Base-by-base conservation (phyloP, 1,284 basidiomycete species). In the Irpex lacteus region DNA sequence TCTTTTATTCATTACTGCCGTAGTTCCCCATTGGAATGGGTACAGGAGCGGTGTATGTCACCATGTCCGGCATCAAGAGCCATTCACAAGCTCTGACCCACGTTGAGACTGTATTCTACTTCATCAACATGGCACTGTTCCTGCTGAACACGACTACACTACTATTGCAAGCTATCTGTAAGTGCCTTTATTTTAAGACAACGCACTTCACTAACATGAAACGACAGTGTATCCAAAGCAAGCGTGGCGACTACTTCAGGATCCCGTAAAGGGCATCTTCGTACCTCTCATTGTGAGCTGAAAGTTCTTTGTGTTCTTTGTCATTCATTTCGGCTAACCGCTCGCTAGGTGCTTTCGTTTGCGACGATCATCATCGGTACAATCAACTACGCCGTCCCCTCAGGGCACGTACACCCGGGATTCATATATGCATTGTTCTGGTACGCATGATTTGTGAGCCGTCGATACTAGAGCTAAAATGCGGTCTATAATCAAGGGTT, bases 1-100 rank as follows among this genome's bases (percentile, higher is more conserved):
- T 54, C 50, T 7, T 52, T 13, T 21, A 52, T 52, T 63, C 40
- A 44, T 15, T 11, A 9, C 40, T 9, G 40, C 15, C 40, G 1
- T 53, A 83, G 81, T 83, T 82, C 68, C 81, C 81, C 0, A 77
- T 83, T 49, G 81, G 81, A 36, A 82, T 82, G 80, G 81, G 81
- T 36, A 82, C 81, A 7, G 79, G 81, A 59, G 80, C 81, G 8
- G 81, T 82, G 62, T 82, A 82, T 69, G 77, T 82, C 21, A 78
- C 80, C 4, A 72, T 83, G 38, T 79, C 79, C 9, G 79, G 77
- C 19, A 60, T 81, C 53, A 78, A 78, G 66, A 67, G 72, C 37
- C 80, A 75, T 47, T 75, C 78, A 15, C 36, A 61, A 6, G 66
- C 70, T 9, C 65, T 81, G 52, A 77, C 73, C 7, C 69, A 67